phyloP scores from a whole-genome alignment of 83 land plant species.

The Picea engelmannii region DNA sequence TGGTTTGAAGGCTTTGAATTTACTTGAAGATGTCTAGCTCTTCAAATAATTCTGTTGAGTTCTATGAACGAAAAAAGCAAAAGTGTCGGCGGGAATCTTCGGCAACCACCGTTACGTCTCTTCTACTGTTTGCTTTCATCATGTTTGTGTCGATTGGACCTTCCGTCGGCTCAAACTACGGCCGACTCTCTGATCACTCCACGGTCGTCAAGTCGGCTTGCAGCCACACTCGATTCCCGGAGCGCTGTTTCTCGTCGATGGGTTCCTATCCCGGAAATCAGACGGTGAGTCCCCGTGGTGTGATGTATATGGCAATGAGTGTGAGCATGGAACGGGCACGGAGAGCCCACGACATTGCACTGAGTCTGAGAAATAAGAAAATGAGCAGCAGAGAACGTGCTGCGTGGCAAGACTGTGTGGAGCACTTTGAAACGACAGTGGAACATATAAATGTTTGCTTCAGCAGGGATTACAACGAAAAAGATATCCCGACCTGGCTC shows the following conservation, averaged over 20 bases:
- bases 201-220: constrained; percentile 31
- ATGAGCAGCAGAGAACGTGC: constrained; percentile 25
- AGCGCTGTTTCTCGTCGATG: constrained; percentile 36
- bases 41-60: too few species aligned
- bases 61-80: too few species aligned
- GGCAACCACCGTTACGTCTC: too few species aligned
- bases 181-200: too few species aligned
- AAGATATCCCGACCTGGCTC: constrained; percentile 8
- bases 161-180: too few species aligned
- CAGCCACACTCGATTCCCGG: constrained; percentile 31
- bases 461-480: not conserved
- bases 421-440: not conserved
- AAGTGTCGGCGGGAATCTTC: too few species aligned
- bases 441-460: not conserved
- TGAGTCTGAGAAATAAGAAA: constrained; percentile 15
- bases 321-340: constrained; percentile 34
- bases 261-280: constrained; percentile 31
- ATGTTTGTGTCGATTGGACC: too few species aligned
- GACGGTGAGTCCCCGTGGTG: constrained; percentile 18
- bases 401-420: constrained; percentile 15
- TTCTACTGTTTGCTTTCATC: too few species aligned
- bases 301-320: constrained; percentile 44
- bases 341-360: constrained; percentile 25
- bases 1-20: too few species aligned
- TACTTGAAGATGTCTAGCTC: too few species aligned